These are phyloP conservation scores for Naganishia vaughanmartiniae DNA, from an alignment of 768 basidiomycete species.

Conservation along the genomic window DNA sequence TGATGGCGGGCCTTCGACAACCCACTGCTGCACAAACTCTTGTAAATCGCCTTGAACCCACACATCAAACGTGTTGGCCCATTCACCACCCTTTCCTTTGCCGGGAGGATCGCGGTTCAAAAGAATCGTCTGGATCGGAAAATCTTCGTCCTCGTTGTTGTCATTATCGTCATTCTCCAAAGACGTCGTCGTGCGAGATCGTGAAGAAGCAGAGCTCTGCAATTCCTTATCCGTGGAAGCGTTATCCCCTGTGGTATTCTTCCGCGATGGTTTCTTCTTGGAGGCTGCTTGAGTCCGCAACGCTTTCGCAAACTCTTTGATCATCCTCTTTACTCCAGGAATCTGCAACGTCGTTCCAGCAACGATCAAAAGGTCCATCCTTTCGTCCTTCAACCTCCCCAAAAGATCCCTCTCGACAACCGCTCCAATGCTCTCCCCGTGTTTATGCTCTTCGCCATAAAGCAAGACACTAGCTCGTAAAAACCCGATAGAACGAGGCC, in stretches of 20 bases:
- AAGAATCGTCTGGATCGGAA: slow-evolving; percentile 67
- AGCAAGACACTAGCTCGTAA: slow-evolving; percentile 83
- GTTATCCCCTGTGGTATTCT: background rate
- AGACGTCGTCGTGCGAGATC: slow-evolving; percentile 4
- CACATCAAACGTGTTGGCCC: slow-evolving; percentile 84
- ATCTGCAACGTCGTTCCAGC: slow-evolving; percentile 86
- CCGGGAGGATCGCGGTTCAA: slow-evolving; percentile 75
- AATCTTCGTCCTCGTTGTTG: slow-evolving; percentile 46
- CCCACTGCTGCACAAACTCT: slow-evolving; percentile 61
- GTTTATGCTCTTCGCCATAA: slow-evolving; percentile 78
- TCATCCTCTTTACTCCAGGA: slow-evolving; percentile 86
- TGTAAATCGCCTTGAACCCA: slow-evolving; percentile 90
- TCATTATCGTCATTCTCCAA: slow-evolving; percentile 13
- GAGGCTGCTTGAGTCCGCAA: slow-evolving; percentile 53
- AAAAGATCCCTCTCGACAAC: slow-evolving; percentile 77
- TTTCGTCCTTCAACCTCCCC: slow-evolving; percentile 55
- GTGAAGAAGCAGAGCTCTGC: background rate
- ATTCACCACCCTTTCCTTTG: slow-evolving; percentile 62
- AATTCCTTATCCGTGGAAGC: background rate
- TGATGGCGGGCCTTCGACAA: slow-evolving; percentile 26
- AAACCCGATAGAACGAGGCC: slow-evolving; percentile 72
- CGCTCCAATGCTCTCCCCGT: slow-evolving; percentile 82
- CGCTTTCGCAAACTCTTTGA: slow-evolving; percentile 73
- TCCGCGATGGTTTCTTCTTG: slow-evolving; percentile 24
- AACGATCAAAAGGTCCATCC: slow-evolving; percentile 80